Percentiles rank a stretch among this genome's conserved stretches.
These are phyloP conservation scores for Tuber umbilicatum DNA, from an alignment of 495 filamentous ascomycete genomes.

Conservation along the genomic window DNA sequence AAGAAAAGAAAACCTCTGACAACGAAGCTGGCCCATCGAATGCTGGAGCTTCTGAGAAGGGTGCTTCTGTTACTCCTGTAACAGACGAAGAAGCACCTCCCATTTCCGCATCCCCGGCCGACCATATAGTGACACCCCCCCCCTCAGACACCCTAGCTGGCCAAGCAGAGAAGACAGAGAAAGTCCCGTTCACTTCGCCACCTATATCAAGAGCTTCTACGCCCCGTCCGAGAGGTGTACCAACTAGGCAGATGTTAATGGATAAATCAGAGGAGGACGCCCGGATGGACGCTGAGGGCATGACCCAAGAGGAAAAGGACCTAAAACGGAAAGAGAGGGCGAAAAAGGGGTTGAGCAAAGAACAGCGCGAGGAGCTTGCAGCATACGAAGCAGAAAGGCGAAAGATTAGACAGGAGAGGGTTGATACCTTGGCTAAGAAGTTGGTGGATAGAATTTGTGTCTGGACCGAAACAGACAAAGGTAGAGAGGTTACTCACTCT, in stretches of 20 bases:
- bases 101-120: conserved; percentile 29
- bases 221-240: conserved; percentile 57
- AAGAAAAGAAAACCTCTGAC: conserved; percentile 45
- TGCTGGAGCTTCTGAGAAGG: conserved; percentile 31
- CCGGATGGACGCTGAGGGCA: conserved; percentile 59
- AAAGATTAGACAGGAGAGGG: conserved; percentile 79
- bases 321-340: conserved; percentile 73
- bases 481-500: conserved; percentile 69
- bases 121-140: conserved; percentile 27
- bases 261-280: conserved; percentile 81
- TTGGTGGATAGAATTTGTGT: conserved; percentile 84
- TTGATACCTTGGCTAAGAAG: conserved; percentile 74
- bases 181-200: conserved; percentile 25
- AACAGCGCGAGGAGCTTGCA: conserved; percentile 81
- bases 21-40: conserved; percentile 41
- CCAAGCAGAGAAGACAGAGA: conserved; percentile 14
- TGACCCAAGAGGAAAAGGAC: conserved; percentile 65
- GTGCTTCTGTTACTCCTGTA: conserved; percentile 31
- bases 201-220: conserved; percentile 57
- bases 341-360: conserved; percentile 74
- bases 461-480: conserved; percentile 96
- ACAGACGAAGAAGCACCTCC: conserved; percentile 24
- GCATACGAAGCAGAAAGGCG: conserved; percentile 83
- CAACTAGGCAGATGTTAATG: conserved; percentile 77
- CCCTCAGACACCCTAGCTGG: conserved; percentile 17